phyloP scores from a whole-genome alignment of 805 yeast species.

The Yarrowia bubula region DNA sequence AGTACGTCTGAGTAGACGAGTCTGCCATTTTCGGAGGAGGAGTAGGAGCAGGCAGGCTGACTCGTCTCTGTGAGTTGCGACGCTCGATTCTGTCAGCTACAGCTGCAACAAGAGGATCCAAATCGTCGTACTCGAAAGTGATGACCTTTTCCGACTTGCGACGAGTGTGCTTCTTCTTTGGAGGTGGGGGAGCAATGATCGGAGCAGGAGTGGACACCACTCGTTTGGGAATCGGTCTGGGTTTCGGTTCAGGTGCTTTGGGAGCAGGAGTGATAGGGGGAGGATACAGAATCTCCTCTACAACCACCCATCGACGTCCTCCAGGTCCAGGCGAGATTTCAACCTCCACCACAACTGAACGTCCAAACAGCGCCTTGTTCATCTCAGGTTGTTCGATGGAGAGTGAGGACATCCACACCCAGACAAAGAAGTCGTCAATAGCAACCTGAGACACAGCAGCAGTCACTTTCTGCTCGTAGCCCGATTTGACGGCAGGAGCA shows the following conservation, averaged over 20 bases:
- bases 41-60: background rate
- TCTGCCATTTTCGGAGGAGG: conserved; percentile 16
- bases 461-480: conserved; percentile 34
- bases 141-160: conserved; percentile 24
- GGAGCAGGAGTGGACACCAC: conserved; percentile 9
- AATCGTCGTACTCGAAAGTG: conserved; percentile 20
- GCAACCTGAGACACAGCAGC: conserved; percentile 59
- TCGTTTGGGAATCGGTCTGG: background rate
- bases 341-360: conserved; percentile 78
- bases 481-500: conserved; percentile 15
- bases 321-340: conserved; percentile 65
- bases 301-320: conserved; percentile 37
- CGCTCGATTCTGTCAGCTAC: conserved; percentile 27
- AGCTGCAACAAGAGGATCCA: conserved; percentile 28
- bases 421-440: conserved; percentile 82
- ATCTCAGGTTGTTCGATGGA: conserved; percentile 68
- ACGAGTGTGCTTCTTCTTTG: conserved; percentile 26
- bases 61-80: background rate
- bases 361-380: conserved; percentile 70
- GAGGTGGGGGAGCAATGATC: background rate
- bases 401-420: conserved; percentile 84
- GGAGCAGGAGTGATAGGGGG: conserved; percentile 28
- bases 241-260: background rate
- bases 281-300: conserved; percentile 36
- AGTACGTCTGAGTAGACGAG: conserved; percentile 22